Conservation (phyloP, 306 rosid genomes). For the cucumber (Cucumis sativus) region DNA sequence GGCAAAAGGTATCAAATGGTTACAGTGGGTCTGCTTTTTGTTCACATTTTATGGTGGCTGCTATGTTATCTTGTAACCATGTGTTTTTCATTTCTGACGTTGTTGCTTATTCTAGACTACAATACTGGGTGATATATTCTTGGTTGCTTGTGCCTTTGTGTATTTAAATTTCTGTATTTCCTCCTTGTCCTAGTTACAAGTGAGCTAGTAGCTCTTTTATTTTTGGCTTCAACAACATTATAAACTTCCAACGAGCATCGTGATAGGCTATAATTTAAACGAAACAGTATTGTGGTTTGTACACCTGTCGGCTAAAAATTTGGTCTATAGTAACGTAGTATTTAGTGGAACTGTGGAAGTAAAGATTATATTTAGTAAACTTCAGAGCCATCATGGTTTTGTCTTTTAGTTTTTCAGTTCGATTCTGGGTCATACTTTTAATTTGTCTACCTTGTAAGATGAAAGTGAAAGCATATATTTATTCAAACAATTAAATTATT, state of each 20-base stretch:
- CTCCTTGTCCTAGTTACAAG: not conserved
- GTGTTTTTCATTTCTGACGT: not conserved
- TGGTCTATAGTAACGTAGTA: not conserved
- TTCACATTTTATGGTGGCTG: not conserved
- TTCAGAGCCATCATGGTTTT: not conserved
- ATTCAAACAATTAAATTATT: not conserved
- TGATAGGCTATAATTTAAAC: not conserved
- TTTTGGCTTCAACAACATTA: not conserved
- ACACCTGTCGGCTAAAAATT: not conserved
- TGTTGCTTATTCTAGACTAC: not conserved
- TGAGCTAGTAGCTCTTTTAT: not conserved
- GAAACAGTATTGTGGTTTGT: not conserved
- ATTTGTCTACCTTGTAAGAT: slow-evolving; percentile 5
- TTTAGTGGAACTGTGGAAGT: not conserved
- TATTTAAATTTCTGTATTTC: not conserved
- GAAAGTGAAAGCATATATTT: not conserved
- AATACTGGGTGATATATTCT: not conserved
- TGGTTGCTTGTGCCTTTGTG: not conserved
- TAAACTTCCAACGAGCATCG: not conserved
- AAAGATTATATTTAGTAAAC: not conserved
- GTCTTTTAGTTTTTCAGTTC: not conserved
- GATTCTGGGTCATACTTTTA: not conserved
- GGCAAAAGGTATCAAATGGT: slow-evolving; percentile 59
- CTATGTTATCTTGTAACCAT: not conserved
- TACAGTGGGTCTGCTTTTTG: not conserved